phyloP scores from a whole-genome alignment of 2,329 filamentous ascomycete species.

The Sclerotinia minor region DNA sequence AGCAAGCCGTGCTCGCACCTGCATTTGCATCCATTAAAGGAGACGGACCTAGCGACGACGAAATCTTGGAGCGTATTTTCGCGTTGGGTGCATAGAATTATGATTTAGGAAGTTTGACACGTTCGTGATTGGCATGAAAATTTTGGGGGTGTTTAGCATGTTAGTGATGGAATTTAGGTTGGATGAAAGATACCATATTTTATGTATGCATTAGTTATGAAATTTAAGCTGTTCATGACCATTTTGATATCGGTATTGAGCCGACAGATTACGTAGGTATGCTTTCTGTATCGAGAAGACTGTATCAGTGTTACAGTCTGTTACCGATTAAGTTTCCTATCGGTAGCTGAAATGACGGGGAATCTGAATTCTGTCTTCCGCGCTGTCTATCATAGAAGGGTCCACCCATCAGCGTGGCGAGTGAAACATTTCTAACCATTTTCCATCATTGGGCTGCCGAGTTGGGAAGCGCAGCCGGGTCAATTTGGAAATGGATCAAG shows the following conservation, averaged over 20 bases:
- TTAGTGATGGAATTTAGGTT: background rate
- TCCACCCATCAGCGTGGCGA: too few relatives aligned
- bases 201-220: slow-evolving; percentile 14
- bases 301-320: too few relatives aligned
- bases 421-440: too few relatives aligned
- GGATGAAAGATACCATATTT: slow-evolving; percentile 1
- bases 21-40: slow-evolving; percentile 42
- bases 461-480: too few relatives aligned
- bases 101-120: background rate
- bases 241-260: background rate
- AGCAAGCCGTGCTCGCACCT: slow-evolving; percentile 47
- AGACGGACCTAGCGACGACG: slow-evolving; percentile 43
- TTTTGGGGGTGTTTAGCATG: background rate
- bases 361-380: background rate
- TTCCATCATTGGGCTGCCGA: too few relatives aligned
- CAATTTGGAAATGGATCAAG: too few relatives aligned
- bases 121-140: background rate
- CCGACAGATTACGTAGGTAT: background rate
- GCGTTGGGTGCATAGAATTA: slow-evolving; percentile 10
- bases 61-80: slow-evolving; percentile 40
- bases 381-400: background rate
- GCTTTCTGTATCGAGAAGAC: too few relatives aligned
- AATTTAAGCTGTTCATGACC: background rate
- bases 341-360: background rate
- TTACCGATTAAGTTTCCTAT: background rate